Evolutionary conservation across 2,329 filamentous ascomycete species (phyloP), one percentile per base, ranked within the genome.

Genomic region (Paramyrothecium sp.): DNA sequence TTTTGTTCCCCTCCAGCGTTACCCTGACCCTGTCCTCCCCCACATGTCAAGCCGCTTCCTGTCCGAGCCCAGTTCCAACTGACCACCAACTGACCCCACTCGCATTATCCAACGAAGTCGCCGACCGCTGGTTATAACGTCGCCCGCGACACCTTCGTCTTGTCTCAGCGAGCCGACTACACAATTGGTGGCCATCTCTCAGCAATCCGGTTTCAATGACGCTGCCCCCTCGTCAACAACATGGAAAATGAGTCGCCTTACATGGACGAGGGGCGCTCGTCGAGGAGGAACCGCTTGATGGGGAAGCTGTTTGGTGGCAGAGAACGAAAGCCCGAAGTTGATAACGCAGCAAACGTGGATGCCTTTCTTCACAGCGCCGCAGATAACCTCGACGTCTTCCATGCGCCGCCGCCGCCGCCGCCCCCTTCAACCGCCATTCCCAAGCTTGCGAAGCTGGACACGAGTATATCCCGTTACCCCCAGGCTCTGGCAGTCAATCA

Each of bases 221-320:
- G 60, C 59, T 63, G 62, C 60, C 58, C 30, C 55, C 57, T 56
- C 60, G 56, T 58, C 63, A 58, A 63, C 66, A 62, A 60, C 58
- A 81, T 81, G 76, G 79, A 81, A 66, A 79, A 78, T 72, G 75
- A 79, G 58, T 68, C 71, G 56, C 68, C 72, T 53, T 67, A 67
- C 57, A 62, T 71, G 61, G 71, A 75, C 56, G 76, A 78, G 59
- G 73, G 70, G 58, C 72, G 74, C 57, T 68, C 69, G 59, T 78
- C 79, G 38, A 79, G 75, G 69, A 75, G 79, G 65, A 79, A 79
- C 65, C 84, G 85, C 59, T 71, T 88, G 51, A 88, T 88, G 80
- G 85, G 85, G 62, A 87, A 85, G 75, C 75, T 88, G 57, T 87
- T 87, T 66, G 78, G 78, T 56, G 70, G 71, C 60, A 80, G 75